These are phyloP conservation scores for Candida easanensis DNA, from an alignment of 805 yeast genomes.

Conservation along the genomic window DNA sequence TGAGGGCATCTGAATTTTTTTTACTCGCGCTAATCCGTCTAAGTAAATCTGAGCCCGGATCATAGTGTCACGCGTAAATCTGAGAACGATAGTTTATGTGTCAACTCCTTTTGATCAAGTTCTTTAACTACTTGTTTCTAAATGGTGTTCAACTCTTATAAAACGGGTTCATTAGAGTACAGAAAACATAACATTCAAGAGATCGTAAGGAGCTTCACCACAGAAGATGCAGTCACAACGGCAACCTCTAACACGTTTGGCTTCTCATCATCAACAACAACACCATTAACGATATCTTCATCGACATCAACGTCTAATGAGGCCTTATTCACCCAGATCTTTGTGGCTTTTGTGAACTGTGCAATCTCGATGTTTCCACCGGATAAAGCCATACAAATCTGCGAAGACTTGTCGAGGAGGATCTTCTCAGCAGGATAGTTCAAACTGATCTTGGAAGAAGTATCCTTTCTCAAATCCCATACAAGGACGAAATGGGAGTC, in stretches of 20 bases:
- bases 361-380: slow-evolving; percentile 13
- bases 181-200: slow-evolving; percentile 1
- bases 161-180: neutral
- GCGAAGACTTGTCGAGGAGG: slow-evolving; percentile 24
- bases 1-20: slow-evolving; percentile 7
- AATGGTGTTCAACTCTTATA: too few species aligned
- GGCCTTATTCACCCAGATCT: slow-evolving; percentile 18
- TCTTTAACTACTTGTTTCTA: neutral
- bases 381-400: slow-evolving; percentile 16
- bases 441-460: slow-evolving; percentile 7
- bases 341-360: slow-evolving; percentile 22
- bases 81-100: slow-evolving; percentile 3
- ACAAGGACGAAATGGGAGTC: slow-evolving; percentile 32
- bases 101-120: neutral
- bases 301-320: slow-evolving; percentile 11
- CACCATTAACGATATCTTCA: slow-evolving; percentile 15
- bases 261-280: slow-evolving; percentile 13
- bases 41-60: slow-evolving; percentile 6
- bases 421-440: slow-evolving; percentile 8
- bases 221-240: slow-evolving; percentile 10
- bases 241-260: slow-evolving; percentile 10
- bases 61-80: slow-evolving; percentile 2
- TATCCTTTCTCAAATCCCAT: slow-evolving; percentile 48
- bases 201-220: slow-evolving; percentile 2
- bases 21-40: neutral